Evolutionary conservation across 1,284 basidiomycete species (phyloP).

Genomic region (Cutaneotrichosporon sp.): DNA sequence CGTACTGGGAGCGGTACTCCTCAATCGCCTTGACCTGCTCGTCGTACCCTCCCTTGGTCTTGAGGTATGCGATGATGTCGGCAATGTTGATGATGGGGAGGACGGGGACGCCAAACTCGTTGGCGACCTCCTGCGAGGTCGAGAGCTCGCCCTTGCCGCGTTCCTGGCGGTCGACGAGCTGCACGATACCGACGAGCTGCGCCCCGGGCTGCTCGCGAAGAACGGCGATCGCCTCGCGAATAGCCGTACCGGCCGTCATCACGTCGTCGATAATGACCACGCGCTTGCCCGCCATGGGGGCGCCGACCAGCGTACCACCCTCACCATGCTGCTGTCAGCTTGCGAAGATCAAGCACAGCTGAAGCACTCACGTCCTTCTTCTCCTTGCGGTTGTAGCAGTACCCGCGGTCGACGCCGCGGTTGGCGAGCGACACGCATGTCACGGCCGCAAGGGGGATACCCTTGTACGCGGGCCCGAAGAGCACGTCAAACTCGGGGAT

Average conservation of each 20-base stretch:
- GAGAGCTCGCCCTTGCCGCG: conserved; percentile 60
- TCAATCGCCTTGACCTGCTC: conserved; percentile 71
- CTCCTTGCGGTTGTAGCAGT: conserved; percentile 92
- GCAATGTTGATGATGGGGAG: conserved; percentile 75
- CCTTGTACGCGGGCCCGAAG: conserved; percentile 98
- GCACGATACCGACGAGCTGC: conserved; percentile 82
- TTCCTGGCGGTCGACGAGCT: conserved; percentile 87
- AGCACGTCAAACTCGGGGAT: conserved; percentile 78
- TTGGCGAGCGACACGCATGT: conserved; percentile 66
- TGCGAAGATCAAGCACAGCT: not conserved
- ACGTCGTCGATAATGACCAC: conserved; percentile 93
- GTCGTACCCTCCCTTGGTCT: conserved; percentile 57
- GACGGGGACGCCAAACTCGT: conserved; percentile 61
- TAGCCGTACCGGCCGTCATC: conserved; percentile 91
- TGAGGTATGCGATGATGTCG: conserved; percentile 80
- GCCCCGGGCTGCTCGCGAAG: conserved; percentile 62
- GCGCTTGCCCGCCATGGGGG: conserved; percentile 72
- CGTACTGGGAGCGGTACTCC: conserved; percentile 74
- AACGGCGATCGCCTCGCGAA: conserved; percentile 70
- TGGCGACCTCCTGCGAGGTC: conserved; percentile 80
- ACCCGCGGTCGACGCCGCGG: conserved; percentile 22
- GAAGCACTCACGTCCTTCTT: conserved; percentile 60
- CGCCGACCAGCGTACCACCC: conserved; percentile 88
- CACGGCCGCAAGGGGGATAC: conserved; percentile 87
- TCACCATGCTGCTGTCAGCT: conserved; percentile 65